Evolutionary conservation across 768 basidiomycete species (phyloP).

Genomic region (Podaxis pistillaris): DNA sequence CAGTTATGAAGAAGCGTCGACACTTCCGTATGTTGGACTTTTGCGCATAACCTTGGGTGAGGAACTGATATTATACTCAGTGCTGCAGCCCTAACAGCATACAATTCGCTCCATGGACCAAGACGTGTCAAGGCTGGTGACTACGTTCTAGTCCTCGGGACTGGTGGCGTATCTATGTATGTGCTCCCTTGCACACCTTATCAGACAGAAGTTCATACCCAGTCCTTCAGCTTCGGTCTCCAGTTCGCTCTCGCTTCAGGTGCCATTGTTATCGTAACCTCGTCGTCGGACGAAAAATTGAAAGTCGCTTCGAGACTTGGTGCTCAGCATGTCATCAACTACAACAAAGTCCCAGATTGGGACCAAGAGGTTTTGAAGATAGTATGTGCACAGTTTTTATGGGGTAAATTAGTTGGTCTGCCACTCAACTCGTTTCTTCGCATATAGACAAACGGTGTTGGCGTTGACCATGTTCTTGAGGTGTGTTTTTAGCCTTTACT

Average conservation of each 20-base stretch:
- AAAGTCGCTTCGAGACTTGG: conserved; percentile 45
- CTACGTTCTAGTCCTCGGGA: conserved; percentile 54
- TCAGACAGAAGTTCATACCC: background rate
- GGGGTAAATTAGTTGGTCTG: background rate
- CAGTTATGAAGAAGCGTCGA: conserved; percentile 22
- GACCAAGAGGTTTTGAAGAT: conserved; percentile 43
- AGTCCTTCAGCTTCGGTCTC: conserved; percentile 37
- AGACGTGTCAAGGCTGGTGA: conserved; percentile 57
- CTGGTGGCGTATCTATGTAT: conserved; percentile 56
- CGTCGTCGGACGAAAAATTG: conserved; percentile 59
- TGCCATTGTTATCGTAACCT: conserved; percentile 58
- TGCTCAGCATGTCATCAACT: conserved; percentile 55
- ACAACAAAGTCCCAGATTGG: conserved; percentile 54
- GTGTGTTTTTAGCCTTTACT: conserved; percentile 10
- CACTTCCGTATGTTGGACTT: background rate
- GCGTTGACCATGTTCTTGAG: conserved; percentile 34
- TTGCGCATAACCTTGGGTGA: background rate
- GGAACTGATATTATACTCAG: conserved; percentile 22
- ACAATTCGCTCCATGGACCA: conserved; percentile 54
- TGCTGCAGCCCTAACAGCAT: conserved; percentile 63
- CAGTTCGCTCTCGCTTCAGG: conserved; percentile 58
- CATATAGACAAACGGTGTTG: conserved; percentile 29
- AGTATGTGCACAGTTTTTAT: conserved; percentile 18
- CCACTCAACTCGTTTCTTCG: background rate
- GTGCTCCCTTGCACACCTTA: conserved; percentile 10